These are phyloP conservation scores for Diaporthe ilicicola DNA, from an alignment of 2,329 filamentous ascomycete species.

Conservation along the genomic window DNA sequence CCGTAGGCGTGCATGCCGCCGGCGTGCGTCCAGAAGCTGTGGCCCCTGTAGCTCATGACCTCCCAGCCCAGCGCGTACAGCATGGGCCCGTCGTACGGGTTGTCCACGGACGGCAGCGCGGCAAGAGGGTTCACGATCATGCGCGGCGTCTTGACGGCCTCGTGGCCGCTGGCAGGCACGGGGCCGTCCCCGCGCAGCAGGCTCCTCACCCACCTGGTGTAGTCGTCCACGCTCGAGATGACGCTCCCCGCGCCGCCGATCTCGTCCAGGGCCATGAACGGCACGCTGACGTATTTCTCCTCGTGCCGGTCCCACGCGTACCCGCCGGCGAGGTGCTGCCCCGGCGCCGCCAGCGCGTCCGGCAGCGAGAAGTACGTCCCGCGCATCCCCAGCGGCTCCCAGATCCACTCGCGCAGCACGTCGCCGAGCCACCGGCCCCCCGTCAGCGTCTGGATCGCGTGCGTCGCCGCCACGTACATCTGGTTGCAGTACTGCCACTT, in stretches of 20 bases:
- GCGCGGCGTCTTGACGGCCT: constrained; percentile 45
- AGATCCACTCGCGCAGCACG: constrained; percentile 50
- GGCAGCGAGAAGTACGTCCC: constrained; percentile 46
- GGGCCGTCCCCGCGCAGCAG: constrained; percentile 51
- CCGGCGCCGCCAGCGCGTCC: constrained; percentile 40
- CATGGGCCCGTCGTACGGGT: constrained; percentile 42
- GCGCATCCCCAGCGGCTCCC: constrained; percentile 54
- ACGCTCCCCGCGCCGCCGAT: constrained; percentile 51
- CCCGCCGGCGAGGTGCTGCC: constrained; percentile 48
- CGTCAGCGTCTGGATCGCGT: constrained; percentile 54
- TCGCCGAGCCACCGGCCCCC: constrained; percentile 46
- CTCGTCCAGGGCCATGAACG: constrained; percentile 41
- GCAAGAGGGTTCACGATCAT: constrained; percentile 38
- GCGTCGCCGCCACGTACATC: constrained; percentile 58
- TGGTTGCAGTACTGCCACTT: constrained; percentile 60
- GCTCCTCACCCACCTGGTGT: constrained; percentile 59
- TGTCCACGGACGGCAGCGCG: background rate
- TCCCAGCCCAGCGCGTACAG: constrained; percentile 53
- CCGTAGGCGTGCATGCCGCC: constrained; percentile 56
- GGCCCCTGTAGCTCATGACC: constrained; percentile 50
- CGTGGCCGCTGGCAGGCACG: constrained; percentile 44
- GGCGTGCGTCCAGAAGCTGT: constrained; percentile 51
- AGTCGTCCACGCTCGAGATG: constrained; percentile 59
- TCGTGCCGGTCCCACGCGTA: constrained; percentile 49
- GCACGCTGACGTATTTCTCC: constrained; percentile 38